These are phyloP conservation scores for Penicillium sclerotiorum DNA, from an alignment of 2,329 filamentous ascomycete species.

Conservation along the genomic window DNA sequence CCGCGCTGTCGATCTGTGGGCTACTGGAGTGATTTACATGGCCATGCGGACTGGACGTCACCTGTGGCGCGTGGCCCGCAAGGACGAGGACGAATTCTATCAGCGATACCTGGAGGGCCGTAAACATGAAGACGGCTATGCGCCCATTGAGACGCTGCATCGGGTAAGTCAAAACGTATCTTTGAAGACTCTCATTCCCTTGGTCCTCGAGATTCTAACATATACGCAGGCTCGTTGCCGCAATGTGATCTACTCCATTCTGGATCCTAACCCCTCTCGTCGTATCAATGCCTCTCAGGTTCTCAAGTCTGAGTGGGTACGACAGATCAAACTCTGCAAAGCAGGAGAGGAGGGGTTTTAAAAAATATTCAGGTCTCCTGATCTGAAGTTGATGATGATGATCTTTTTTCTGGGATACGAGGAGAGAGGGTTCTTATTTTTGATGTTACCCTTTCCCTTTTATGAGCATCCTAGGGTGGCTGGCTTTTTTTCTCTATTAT, in stretches of 20 bases:
- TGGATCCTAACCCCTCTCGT: conserved; percentile 89
- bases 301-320: conserved; percentile 97
- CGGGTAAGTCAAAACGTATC: conserved; percentile 66
- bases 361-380: conserved; percentile 13
- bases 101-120: conserved; percentile 90
- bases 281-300: conserved; percentile 96
- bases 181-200: no score
- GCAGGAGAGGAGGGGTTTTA: conserved; percentile 93
- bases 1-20: conserved; percentile 97
- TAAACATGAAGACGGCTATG: conserved; percentile 92
- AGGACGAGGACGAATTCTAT: conserved; percentile 97
- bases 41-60: conserved; percentile 97
- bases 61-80: conserved; percentile 94
- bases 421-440: conserved; percentile 1
- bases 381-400: background rate
- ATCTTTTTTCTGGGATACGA: conserved; percentile 1
- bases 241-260: conserved; percentile 97
- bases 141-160: conserved; percentile 92
- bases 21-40: conserved; percentile 99
- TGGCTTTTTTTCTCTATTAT: conserved; percentile 13
- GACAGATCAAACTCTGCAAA: conserved; percentile 95
- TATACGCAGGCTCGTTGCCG: conserved; percentile 81
- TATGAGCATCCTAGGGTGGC: conserved; percentile 18
- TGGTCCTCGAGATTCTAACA: no score
- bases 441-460: conserved; percentile 1